Evolutionary conservation across 306 rosid genomes (phyloP).

Genomic region (Luffa aegyptiaca): DNA sequence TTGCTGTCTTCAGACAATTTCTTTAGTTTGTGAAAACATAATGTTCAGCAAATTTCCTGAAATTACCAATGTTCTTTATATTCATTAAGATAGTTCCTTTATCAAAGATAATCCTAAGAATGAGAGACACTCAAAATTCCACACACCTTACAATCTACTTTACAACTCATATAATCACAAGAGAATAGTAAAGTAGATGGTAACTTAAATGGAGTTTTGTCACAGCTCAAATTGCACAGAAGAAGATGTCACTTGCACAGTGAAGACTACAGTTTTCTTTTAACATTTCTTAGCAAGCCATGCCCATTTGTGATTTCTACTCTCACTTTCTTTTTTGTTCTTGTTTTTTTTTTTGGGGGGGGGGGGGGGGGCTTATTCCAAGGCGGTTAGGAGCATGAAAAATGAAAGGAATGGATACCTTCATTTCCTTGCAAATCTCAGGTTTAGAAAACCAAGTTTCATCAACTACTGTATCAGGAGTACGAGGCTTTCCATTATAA

Average conservation of each 20-base stretch:
- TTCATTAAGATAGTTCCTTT: too few species aligned
- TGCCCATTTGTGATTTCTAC: neutral
- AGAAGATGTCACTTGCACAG: neutral
- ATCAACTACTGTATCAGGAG: constrained; percentile 33
- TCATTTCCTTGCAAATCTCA: constrained; percentile 20
- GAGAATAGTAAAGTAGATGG: neutral
- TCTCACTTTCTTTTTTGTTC: neutral
- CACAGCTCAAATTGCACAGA: neutral
- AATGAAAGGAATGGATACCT: constrained; percentile 18
- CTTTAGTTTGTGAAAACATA: neutral
- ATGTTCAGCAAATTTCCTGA: neutral
- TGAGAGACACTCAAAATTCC: neutral
- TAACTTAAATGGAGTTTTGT: neutral
- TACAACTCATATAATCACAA: neutral
- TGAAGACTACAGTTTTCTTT: neutral
- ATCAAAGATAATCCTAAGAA: neutral
- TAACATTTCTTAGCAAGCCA: neutral
- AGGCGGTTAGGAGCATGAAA: neutral
- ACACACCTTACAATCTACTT: neutral
- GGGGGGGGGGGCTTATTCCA: neutral
- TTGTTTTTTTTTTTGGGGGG: neutral
- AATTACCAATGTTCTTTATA: neutral
- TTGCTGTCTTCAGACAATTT: neutral
- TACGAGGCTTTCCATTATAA: constrained; percentile 22
- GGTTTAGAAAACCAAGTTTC: constrained; percentile 48